These are phyloP conservation scores for Diplodia intermedia DNA, from an alignment of 2,329 filamentous ascomycete genomes.

Conservation along the genomic window DNA sequence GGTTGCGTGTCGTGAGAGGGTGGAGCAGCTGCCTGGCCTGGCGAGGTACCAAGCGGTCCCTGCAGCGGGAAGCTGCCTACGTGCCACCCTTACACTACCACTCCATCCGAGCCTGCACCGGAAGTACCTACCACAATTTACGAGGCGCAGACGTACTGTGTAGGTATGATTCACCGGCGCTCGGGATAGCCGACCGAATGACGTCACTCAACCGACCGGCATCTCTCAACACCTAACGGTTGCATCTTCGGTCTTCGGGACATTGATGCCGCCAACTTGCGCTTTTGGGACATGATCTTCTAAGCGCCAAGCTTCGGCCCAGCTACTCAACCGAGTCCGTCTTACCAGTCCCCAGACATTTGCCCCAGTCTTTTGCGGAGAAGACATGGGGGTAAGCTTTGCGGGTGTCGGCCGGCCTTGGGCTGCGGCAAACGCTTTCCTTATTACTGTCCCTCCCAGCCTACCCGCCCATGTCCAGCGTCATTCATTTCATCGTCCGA, in stretches of 20 bases:
- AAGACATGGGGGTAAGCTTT: conserved; percentile 24
- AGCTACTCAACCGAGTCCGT: conserved; percentile 3
- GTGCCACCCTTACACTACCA: too few species aligned
- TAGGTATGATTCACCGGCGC: neutral
- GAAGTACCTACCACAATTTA: neutral
- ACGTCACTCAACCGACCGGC: conserved; percentile 4
- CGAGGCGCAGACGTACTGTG: neutral
- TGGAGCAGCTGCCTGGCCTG: neutral
- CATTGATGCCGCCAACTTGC: conserved; percentile 15
- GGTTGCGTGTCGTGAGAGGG: neutral
- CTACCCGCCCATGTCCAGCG: neutral
- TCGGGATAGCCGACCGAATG: conserved; percentile 9
- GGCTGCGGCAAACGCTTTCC: conserved; percentile 13
- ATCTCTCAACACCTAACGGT: neutral
- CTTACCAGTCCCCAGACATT: conserved; percentile 10
- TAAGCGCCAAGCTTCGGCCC: neutral
- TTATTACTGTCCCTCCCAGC: neutral
- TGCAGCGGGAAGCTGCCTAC: neutral
- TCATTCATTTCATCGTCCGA: neutral
- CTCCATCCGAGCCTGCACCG: too few species aligned
- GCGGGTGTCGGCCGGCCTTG: conserved; percentile 2
- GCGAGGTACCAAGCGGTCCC: neutral
- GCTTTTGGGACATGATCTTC: conserved; percentile 1
- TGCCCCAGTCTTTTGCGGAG: conserved; percentile 23
- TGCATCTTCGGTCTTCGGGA: neutral